Evolutionary conservation across 2,329 filamentous ascomycete species (phyloP), one percentile per base, ranked within the genome.

Genomic region (Rugonectria rugulosa): DNA sequence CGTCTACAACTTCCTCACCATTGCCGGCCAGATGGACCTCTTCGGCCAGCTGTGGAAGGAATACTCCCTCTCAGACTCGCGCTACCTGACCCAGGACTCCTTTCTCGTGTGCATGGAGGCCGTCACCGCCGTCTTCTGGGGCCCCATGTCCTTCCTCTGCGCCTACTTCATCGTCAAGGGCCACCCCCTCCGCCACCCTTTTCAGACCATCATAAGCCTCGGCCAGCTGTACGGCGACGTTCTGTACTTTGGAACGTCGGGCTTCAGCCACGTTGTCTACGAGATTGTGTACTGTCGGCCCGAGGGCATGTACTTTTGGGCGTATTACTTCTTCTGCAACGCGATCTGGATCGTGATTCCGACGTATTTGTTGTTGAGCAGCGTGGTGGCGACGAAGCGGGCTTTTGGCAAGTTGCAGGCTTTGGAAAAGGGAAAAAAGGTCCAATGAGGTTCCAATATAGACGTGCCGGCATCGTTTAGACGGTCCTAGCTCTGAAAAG

Each of bases 21-120:
- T 84, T 63, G 75, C 74, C 27, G 64, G 71, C 29, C 68, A 68
- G 27, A 68, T 68, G 23, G 70, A 78, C 62, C 62, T 83, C 27
- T 79, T 84, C 41, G 81, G 77, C 24, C 80, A 85, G 67, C 72
- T 83, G 1, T 85, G 82, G 82, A 85, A 84, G 64, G 82, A 85
- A 62, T 84, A 85, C 70, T 76, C 82, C 3, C 74, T 83, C 29
- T 81, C 80, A 8, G 82, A 85, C 68, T 83, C 80, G 3, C 78
- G 82, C 59, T 85, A 85, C 66, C 72, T 84, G 38, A 81, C 77
- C 2, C 74, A 72, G 12, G 80, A 85, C 63, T 66, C 79, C 17
- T 84, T 85, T 60, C 70, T 82, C n/a, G 72, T 83, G n/a, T 78
- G 75, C 62, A 84, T 84, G 80, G 81, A 85, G 68, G 72, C 78